Evolutionary conservation across 306 rosid genomes (phyloP), one percentile per base, ranked within the genome.

Genomic region (Fagus sylvatica): DNA sequence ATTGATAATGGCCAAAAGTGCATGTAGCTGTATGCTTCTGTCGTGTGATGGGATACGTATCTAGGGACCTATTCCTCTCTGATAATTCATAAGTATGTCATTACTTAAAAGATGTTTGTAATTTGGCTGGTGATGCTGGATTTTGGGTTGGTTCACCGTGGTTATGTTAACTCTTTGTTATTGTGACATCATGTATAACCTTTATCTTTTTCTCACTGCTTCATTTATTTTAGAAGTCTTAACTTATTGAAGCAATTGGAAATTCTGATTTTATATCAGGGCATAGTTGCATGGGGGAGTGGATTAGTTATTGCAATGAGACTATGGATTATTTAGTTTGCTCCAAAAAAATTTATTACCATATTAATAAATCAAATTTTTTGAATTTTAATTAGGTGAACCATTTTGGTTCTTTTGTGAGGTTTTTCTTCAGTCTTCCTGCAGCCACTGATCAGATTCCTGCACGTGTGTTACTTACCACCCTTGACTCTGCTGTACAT

Each of bases 341-440:
- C 57, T 46, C 48, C 56, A 76, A 22, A 57, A 32, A 33, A 78
- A 75, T 74, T 22, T 43, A 42, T 71, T 74, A 81, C 74, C 70
- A 53, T 78, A 78, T 75, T 75, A 55, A 79, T 72, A 66, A 32
- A 64, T 51, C 69, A 78, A 6, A 69, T 65, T 62, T 30, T 72
- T 74, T 19, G 71, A 77, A 46, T 87, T 71, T 32, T 66, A 51
- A 51, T 62, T 83, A 95, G 98, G 96, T 88, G 74, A 92, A 95
- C 78, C 98, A 95, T 85, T 95, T 90, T 87, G 98, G 98, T 57
- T 89, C 97, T 76, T 95, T 87, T 79, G 98, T 91, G 87, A 88
- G 97, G 81, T 92, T 85, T 88, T 94, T 90, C 94, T 95, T 87
- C 87, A 85, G 84, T 81, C 98, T 92, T 77, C 98, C 98, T 74